A percentile compares a stretch with the other conserved stretches of the same genome.
Evolutionary conservation across 1,284 basidiomycete genomes (phyloP).

Genomic region (Moniliella sp.): DNA sequence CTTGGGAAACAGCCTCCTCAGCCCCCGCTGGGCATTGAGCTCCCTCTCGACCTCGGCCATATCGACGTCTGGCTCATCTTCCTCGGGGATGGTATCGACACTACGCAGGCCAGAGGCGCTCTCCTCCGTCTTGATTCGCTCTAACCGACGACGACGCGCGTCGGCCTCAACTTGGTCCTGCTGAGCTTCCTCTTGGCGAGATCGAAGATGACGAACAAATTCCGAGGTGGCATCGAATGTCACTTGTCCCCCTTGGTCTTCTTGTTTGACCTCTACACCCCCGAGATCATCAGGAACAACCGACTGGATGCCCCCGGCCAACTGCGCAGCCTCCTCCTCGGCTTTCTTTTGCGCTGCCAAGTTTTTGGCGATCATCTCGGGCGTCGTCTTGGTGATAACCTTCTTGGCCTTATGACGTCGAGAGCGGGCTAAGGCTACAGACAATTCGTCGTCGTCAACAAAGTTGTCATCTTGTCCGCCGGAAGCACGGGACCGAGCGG

Average conservation of each 20-base stretch:
- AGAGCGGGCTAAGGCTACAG: conserved; percentile 67
- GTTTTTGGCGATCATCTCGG: conserved; percentile 61
- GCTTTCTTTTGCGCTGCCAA: conserved; percentile 45
- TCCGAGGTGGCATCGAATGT: conserved; percentile 92
- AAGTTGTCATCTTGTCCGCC: conserved; percentile 41
- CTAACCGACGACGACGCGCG: background rate
- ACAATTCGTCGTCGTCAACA: conserved; percentile 92
- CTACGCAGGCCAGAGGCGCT: background rate
- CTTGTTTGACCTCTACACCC: background rate
- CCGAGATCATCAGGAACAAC: conserved; percentile 1
- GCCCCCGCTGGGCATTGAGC: background rate
- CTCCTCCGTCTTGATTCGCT: conserved; percentile 3
- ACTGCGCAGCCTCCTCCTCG: conserved; percentile 40
- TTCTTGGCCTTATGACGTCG: conserved; percentile 61
- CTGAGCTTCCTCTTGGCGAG: background rate
- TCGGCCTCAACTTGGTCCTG: background rate
- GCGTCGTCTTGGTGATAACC: conserved; percentile 48
- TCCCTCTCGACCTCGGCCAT: background rate
- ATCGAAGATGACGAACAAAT: conserved; percentile 66
- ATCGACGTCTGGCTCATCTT: background rate
- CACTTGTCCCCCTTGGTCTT: conserved; percentile 35
- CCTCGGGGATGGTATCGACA: background rate
- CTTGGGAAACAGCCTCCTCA: background rate
- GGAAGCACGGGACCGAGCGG: background rate
- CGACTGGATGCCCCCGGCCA: background rate